phyloP scores from a whole-genome alignment of 1,284 basidiomycete species.

The Ustilago xerochloae region DNA sequence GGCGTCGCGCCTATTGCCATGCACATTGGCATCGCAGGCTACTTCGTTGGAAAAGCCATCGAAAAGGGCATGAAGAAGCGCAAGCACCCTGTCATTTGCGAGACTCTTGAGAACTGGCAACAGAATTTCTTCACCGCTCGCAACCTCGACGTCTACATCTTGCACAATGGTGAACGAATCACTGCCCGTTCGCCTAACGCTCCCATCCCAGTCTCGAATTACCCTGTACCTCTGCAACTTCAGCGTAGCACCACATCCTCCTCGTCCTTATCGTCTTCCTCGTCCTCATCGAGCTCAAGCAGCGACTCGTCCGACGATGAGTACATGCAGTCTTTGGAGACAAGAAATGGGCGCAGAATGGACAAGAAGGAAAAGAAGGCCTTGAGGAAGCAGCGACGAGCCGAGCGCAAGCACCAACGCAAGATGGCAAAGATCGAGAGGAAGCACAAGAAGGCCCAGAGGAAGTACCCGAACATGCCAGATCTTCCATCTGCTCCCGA shows the following conservation, averaged over 20 bases:
- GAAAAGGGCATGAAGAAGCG: conserved; percentile 29
- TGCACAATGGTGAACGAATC: conserved; percentile 10
- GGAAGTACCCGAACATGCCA: conserved; percentile 6
- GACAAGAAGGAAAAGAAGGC: too few species aligned
- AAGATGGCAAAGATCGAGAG: conserved; percentile 17
- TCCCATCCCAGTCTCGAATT: background rate
- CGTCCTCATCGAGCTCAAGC: conserved; percentile 12
- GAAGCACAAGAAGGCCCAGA: conserved; percentile 11
- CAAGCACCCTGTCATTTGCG: conserved; percentile 24
- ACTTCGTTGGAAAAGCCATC: conserved; percentile 36
- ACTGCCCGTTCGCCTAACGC: conserved; percentile 18
- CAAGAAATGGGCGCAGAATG: conserved; percentile 34
- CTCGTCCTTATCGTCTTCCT: conserved; percentile 2
- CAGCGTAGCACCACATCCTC: background rate
- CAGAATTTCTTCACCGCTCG: conserved; percentile 22
- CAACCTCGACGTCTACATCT: conserved; percentile 36
- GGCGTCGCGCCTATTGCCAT: conserved; percentile 24
- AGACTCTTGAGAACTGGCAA: conserved; percentile 30
- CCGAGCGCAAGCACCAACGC: conserved; percentile 9
- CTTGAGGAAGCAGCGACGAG: too few species aligned
- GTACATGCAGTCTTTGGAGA: conserved; percentile 61
- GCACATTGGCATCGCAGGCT: conserved; percentile 29
- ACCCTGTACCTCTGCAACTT: background rate
- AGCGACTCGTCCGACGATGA: conserved; percentile 10
- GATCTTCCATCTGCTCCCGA: background rate